Percentiles rank a stretch among this genome's conserved stretches.
Conservation (phyloP, 495 filamentous ascomycete genomes). For the Podospora pseudopauciseta region DNA sequence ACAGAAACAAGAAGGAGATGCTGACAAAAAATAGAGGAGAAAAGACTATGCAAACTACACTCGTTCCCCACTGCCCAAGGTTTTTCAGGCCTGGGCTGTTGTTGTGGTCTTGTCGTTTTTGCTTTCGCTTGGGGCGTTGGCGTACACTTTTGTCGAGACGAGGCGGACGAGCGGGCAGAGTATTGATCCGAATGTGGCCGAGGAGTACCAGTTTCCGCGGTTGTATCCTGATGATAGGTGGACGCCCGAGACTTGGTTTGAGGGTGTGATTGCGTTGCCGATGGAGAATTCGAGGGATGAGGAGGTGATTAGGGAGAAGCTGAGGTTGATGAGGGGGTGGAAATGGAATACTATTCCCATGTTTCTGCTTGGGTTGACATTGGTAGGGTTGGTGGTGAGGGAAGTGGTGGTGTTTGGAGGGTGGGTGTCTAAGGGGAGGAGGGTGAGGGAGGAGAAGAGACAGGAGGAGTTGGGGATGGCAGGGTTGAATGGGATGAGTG, state of each 20-base stretch:
- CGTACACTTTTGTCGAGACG: conserved; percentile 46
- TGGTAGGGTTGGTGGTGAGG: conserved; percentile 45
- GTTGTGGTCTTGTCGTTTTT: conserved; percentile 43
- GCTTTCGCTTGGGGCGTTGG: conserved; percentile 44
- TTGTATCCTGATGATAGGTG: conserved; percentile 46
- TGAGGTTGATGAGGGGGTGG: conserved; percentile 49
- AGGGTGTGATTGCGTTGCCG: conserved; percentile 46
- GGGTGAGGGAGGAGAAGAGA: not conserved
- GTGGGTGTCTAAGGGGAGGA: conserved; percentile 12
- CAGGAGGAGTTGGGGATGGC: not conserved
- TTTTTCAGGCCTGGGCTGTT: conserved; percentile 42
- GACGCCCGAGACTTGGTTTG: conserved; percentile 57
- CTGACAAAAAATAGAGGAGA: conserved; percentile 20
- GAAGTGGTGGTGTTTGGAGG: conserved; percentile 22
- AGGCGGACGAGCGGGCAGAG: conserved; percentile 38
- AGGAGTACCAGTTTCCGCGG: conserved; percentile 27
- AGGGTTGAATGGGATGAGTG: not conserved
- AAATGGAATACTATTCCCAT: conserved; percentile 53
- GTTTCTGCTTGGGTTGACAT: conserved; percentile 43
- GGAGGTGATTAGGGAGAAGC: conserved; percentile 38
- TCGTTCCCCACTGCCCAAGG: conserved; percentile 7
- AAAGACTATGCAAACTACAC: conserved; percentile 3
- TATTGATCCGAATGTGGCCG: conserved; percentile 38
- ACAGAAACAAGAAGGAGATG: conserved; percentile 15
- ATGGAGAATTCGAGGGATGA: conserved; percentile 31